These are phyloP conservation scores for Letharia columbiana DNA, from an alignment of 495 filamentous ascomycete genomes.

Conservation along the genomic window DNA sequence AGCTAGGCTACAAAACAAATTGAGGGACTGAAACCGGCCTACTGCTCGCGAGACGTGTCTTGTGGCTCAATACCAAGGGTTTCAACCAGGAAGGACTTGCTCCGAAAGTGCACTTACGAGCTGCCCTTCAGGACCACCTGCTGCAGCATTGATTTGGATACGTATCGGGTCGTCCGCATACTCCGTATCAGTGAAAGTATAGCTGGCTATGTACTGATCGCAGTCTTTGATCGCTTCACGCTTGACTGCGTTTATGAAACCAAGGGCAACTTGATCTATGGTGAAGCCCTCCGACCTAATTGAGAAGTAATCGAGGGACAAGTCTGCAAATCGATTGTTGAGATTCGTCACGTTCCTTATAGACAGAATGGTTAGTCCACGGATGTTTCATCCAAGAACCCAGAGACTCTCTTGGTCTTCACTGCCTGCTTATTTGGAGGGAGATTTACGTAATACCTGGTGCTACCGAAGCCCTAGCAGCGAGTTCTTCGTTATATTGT, in stretches of 20 bases:
- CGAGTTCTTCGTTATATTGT: background rate
- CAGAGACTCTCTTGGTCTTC: background rate
- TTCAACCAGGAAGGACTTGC: no score
- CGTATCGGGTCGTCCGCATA: background rate
- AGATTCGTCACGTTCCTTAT: constrained; percentile 1
- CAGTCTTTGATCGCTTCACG: background rate
- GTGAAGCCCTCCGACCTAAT: background rate
- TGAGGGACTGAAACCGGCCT: no score
- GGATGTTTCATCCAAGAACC: background rate
- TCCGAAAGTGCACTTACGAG: background rate
- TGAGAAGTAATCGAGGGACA: background rate
- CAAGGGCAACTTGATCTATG: constrained; percentile 3
- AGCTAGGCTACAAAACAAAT: no score
- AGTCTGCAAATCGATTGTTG: constrained; percentile 6
- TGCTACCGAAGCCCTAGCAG: background rate
- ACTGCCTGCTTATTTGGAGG: background rate
- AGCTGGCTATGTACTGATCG: constrained; percentile 2
- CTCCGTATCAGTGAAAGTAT: constrained; percentile 2
- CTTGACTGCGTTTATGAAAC: constrained; percentile 9
- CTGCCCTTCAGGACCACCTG: background rate
- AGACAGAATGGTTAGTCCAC: background rate
- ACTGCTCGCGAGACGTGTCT: no score
- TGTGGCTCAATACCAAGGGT: no score
- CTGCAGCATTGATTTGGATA: background rate
- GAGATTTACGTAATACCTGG: background rate